Base-by-base conservation (phyloP, 177 flowering plant species). In the Vitis hybrid region DNA sequence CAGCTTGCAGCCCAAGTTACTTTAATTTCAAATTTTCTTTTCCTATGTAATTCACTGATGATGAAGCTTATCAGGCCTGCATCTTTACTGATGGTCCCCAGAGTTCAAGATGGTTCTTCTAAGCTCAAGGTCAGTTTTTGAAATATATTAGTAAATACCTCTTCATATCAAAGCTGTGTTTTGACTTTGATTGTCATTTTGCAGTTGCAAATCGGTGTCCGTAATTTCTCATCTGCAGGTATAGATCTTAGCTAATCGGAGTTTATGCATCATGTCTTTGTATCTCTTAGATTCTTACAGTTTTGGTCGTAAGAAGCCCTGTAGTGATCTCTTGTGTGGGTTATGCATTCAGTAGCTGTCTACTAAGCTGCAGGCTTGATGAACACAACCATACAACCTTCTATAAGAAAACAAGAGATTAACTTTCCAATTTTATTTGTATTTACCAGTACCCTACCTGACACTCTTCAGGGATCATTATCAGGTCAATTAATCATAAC, bases 211-310 rank as follows among this genome's bases (percentile, higher is more conserved):
- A 57, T 34, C 67, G 86, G 89, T 50, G 71, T 77, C 10, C 82
- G 88, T 14, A 62, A 60, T 59, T 89, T 80, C 72, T 90, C 97
- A 52, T 83, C 94, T 75, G 70, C 86, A 76, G 97, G 97, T 91
- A 87, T 48, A 51, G 26, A 40, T 66, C 50, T 66, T 56, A 23
- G 11, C 23, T 7, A 15, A 23, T 2, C 26, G 9, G 9, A 30
- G 10, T 13, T 51, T 10, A 11, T 56, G 30, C 0, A 30, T n/a
- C 7, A 4, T 49, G 52, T 15, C 12, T 6, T 4, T 7, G 6
- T 65, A 5, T 21, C 21, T 7, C 5, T 45, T 4, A 3, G 57
- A n/a, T 58, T 45, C 12, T 48, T 59, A 60, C 3, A 10, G 5
- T 32, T 48, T 3, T 59, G 56, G 57, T n/a, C 23, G 0, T 14